Base-by-base conservation (phyloP, 495 filamentous ascomycete species). In the Talaromyces ruber region DNA sequence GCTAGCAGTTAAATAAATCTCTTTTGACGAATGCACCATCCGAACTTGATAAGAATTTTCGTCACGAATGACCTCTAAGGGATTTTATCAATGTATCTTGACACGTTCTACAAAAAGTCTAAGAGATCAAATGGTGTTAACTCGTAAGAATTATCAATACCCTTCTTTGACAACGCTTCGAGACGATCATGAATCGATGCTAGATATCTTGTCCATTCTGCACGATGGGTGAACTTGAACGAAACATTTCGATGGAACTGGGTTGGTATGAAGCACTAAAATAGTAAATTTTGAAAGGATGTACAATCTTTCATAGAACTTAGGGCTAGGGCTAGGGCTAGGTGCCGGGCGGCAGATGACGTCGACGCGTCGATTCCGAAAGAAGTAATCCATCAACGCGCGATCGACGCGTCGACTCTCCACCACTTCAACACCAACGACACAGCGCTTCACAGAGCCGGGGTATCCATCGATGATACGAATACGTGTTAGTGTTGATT, bases 201-300 rank as follows among this genome's bases (percentile, higher is more conserved):
- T 59, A 86, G 83, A 22, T 95, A 93, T 70, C 77, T 96, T 2
- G 89, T 96, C 65, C 91, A 95, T 72, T 67, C 76, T 24, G 92
- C 91, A 7, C 93, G 86, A 73, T 88, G 81, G 64, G 85, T 85
- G 24, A 74, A 81, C 9, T 76, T 77, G 2, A 81, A 87, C 7
- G 75, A 75, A 22, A 82, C 87, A 2, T 81, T 92, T 24, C 88
- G 91, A 69, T 61, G 71, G 24, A 82, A 86, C 52, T 96, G 92
- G 92, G 80, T 80, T 55, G 85, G 84, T 34, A 85, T 95, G 82
- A 97, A 70, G 76, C 79, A 47, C 80, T 95, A 63, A 81, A 88
- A 66, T 79, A 77, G 28, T 29, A 29, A 3, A 3, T 29, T 3
- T 6, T 39, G 34, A 39, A 39, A 39, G 11, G 34, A 39, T 39